These are phyloP conservation scores for Eucalyptus tenuipes DNA, from an alignment of 345 rosid genomes.

Conservation along the genomic window DNA sequence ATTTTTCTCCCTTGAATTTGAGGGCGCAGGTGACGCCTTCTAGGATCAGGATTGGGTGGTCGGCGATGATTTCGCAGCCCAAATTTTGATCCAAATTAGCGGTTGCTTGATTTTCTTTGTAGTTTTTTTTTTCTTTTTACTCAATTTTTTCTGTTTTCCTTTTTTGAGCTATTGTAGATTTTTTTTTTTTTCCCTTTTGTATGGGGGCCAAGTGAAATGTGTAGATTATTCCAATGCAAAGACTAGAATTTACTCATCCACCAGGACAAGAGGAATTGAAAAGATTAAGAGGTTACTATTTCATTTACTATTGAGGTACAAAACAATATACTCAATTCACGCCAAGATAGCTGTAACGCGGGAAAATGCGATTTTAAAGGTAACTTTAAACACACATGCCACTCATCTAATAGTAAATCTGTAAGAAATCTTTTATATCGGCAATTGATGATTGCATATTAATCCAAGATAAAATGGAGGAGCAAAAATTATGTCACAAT, in stretches of 20 bases:
- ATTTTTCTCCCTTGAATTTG: neutral
- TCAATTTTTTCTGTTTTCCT: neutral
- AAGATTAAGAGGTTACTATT: neutral
- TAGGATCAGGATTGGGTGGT: neutral
- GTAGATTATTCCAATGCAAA: neutral
- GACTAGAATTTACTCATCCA: neutral
- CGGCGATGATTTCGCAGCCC: neutral
- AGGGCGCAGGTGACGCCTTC: neutral
- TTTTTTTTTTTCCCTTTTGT: neutral
- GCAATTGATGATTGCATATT: neutral
- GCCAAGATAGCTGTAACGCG: rapidly evolving
- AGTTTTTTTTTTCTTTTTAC: neutral
- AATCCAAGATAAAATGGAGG: neutral
- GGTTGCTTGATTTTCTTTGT: neutral
- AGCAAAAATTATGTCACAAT: neutral
- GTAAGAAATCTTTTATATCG: neutral
- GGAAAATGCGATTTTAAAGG: neutral
- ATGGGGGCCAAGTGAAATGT: neutral
- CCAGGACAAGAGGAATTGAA: neutral
- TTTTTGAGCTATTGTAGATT: neutral
- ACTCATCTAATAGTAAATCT: neutral
- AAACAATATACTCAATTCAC: neutral
- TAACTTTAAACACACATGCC: neutral
- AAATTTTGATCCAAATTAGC: neutral
- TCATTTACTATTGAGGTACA: neutral